Evolutionary conservation across 257 asterid genomes (phyloP), one percentile per base, ranked within the genome.

Genomic region (Solanum neorickii): DNA sequence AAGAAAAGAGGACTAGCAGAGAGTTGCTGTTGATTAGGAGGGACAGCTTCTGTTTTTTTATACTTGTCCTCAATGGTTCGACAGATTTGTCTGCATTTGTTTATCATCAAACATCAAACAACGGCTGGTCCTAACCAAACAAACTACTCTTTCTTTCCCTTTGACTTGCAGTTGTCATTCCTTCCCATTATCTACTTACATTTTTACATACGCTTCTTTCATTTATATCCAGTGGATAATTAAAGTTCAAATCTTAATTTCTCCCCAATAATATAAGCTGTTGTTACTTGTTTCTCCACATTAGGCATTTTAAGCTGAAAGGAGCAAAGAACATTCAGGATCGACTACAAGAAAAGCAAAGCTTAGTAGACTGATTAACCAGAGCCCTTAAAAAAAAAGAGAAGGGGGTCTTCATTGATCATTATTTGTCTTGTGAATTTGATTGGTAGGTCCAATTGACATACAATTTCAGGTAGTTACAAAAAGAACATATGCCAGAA

Each of bases 131-230:
- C 87, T 41, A 66, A 84, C 87, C 68, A 73, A 69, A 46, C 82
- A 82, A 82, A 39, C 82, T 46, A 35, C 83, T 25, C 44, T 6
- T 70, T 25, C 44, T 10, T 70, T 31, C 49, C 83, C 88, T 86
- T 86, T 86, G 88, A 86, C 88, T 86, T 86, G 88, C 82, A 73
- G 88, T 86, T 86, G 88, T 49, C 87, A 84, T 68, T 49, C 68
- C 68, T 80, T 80, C 68, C 68, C 29, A 10, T 27, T 47, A 80
- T 80, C 10, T 73, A 74, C 31, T 5, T 82, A 18, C 69, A 82
- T 49, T 29, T 47, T 82, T 49, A 29, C 46, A 82, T 52, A 49
- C n/a, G 29, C 6, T 37, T 46, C 84, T 31, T 35, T 18, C 2
- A 18, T 33, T 35, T 33, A 23, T 27, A 47, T 47, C 3, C 85